phyloP scores from a whole-genome alignment of 345 rosid genomes.

The Lumnitzera racemosa region DNA sequence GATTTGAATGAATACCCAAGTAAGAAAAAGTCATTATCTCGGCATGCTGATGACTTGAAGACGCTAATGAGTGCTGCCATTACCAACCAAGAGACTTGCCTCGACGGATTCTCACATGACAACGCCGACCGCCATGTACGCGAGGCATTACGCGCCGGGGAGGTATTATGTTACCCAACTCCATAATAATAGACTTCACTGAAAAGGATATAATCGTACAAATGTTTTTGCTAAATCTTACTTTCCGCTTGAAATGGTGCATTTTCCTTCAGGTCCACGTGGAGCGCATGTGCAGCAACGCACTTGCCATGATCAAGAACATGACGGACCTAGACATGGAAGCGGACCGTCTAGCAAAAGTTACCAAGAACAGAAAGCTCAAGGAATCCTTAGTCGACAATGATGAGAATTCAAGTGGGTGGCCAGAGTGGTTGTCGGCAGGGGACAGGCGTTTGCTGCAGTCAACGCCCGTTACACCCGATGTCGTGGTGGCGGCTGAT shows the following conservation, averaged over 20 bases:
- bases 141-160: constrained; percentile 26
- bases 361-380: constrained; percentile 3
- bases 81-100: constrained; percentile 80
- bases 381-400: constrained; percentile 9
- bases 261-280: constrained; percentile 7
- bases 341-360: neutral
- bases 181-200: too few species aligned
- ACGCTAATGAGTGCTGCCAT: constrained; percentile 80
- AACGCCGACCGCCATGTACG: constrained; percentile 44
- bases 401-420: constrained; percentile 11
- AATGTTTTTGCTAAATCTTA: neutral
- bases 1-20: constrained; percentile 58
- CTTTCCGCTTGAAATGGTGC: neutral
- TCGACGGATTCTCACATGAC: constrained; percentile 77
- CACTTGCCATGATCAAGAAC: constrained; percentile 26
- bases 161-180: neutral
- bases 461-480: constrained; percentile 41
- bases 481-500: constrained; percentile 75
- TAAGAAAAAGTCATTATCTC: constrained; percentile 39
- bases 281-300: constrained; percentile 22
- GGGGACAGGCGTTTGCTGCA: constrained; percentile 71
- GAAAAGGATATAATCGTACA: too few species aligned
- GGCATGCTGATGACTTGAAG: constrained; percentile 78
- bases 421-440: constrained; percentile 72
- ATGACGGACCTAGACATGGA: constrained; percentile 30